Evolutionary conservation across 2,329 filamentous ascomycete species (phyloP).

Genomic region (Plenodomus lindquistii): DNA sequence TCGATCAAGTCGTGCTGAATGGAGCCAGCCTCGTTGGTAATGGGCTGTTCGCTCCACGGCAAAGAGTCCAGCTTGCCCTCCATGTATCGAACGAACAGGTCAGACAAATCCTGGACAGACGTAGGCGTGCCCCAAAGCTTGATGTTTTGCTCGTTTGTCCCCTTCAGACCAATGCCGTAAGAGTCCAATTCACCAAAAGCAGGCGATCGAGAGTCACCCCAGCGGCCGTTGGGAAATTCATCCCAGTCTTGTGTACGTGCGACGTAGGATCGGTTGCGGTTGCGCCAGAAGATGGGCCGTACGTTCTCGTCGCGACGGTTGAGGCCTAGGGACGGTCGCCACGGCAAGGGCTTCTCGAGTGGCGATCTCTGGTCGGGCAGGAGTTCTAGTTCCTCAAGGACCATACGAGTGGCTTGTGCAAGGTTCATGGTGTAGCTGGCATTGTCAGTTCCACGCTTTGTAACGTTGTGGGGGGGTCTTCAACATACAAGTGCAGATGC

Average conservation of each 20-base stretch:
- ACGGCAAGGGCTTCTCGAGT: constrained; percentile 87
- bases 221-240: constrained; percentile 97
- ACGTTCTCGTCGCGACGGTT: constrained; percentile 92
- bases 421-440: constrained; percentile 94
- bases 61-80: constrained; percentile 77
- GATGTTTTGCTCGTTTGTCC: constrained; percentile 93
- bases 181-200: constrained; percentile 94
- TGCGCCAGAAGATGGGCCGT: constrained; percentile 97
- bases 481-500: constrained; percentile 79
- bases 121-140: constrained; percentile 90
- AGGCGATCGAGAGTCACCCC: constrained; percentile 95
- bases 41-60: constrained; percentile 91
- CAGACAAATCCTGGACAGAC: constrained; percentile 76
- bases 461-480: background rate
- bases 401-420: constrained; percentile 89
- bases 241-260: constrained; percentile 98
- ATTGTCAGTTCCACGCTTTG: constrained; percentile 7
- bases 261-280: constrained; percentile 93
- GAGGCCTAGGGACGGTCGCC: constrained; percentile 91
- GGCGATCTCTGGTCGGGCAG: constrained; percentile 77
- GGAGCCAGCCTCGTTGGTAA: constrained; percentile 77
- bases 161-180: constrained; percentile 91
- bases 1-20: constrained; percentile 78
- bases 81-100: constrained; percentile 85
- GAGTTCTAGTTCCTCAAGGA: constrained; percentile 86